Conservation (phyloP, 805 yeast genomes). For the Saccharomycopsis schoenii region DNA sequence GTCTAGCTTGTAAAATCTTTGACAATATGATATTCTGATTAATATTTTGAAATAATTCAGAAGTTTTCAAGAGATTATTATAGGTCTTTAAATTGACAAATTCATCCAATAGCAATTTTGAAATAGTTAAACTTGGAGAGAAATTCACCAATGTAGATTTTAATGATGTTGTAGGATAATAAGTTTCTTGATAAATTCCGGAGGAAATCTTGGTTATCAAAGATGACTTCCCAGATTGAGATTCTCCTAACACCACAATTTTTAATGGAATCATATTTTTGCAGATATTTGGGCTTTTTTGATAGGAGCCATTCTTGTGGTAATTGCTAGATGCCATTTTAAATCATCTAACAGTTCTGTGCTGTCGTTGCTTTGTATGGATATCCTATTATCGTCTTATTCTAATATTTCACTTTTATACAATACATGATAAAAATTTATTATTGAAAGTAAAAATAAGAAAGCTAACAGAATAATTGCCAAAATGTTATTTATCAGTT, state of each 20-base stretch:
- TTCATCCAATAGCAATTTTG: conserved; percentile 39
- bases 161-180: conserved; percentile 63
- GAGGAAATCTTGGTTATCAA: conserved; percentile 39
- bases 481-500: too few relatives aligned
- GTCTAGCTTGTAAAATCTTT: background rate
- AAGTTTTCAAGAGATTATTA: background rate
- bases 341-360: background rate
- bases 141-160: conserved; percentile 50
- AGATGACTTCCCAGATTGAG: conserved; percentile 51
- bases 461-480: too few relatives aligned
- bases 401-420: too few relatives aligned
- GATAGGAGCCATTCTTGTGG: background rate
- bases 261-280: conserved; percentile 37
- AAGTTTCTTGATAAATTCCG: conserved; percentile 50
- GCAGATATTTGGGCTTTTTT: background rate
- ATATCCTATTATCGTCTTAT: too few relatives aligned
- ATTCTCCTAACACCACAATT: conserved; percentile 52
- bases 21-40: background rate
- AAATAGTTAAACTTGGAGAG: conserved; percentile 30
- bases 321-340: background rate
- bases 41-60: background rate
- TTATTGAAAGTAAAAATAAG: too few relatives aligned
- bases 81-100: conserved; percentile 29
- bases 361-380: too few relatives aligned
- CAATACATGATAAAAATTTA: too few relatives aligned